phyloP scores from a whole-genome alignment of 2,329 filamentous ascomycete species.

The Epichloe amarillans region DNA sequence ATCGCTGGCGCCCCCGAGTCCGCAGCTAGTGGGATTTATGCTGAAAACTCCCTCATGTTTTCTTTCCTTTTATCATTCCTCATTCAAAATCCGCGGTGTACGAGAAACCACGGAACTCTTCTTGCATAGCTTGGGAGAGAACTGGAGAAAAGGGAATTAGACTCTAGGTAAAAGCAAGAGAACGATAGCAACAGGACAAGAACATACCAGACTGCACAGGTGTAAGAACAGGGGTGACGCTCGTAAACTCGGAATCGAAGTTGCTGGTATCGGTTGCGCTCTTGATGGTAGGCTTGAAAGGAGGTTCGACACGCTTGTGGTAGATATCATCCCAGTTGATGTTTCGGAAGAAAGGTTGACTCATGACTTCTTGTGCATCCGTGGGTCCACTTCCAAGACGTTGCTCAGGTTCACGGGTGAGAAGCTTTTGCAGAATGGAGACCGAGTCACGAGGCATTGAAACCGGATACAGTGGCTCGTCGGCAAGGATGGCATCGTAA shows the following conservation, averaged over 20 bases:
- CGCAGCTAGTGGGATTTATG: neutral
- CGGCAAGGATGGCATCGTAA: slow-evolving; percentile 93
- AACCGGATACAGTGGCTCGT: slow-evolving; percentile 98
- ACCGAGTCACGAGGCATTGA: slow-evolving; percentile 98
- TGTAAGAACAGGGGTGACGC: slow-evolving; percentile 91
- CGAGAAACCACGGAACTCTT: slow-evolving; percentile 97
- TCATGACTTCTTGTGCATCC: slow-evolving; percentile 98
- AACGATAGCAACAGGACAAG: neutral
- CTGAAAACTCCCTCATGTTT: slow-evolving; percentile 4
- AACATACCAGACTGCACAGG: slow-evolving; percentile 89
- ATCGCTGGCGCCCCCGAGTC: neutral
- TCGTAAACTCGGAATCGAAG: slow-evolving; percentile 97
- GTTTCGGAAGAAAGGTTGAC: slow-evolving; percentile 92
- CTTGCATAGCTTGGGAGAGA: slow-evolving; percentile 95
- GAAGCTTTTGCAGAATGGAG: slow-evolving; percentile 90
- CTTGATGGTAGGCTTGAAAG: slow-evolving; percentile 82
- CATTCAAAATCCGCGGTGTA: slow-evolving; percentile 87
- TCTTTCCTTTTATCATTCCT: slow-evolving; percentile 7
- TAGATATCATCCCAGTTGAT: slow-evolving; percentile 99
- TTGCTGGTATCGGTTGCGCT: slow-evolving; percentile 97
- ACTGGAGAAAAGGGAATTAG: slow-evolving; percentile 39
- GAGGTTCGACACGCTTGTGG: slow-evolving; percentile 79
- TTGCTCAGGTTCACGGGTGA: slow-evolving; percentile 88
- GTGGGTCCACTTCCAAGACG: slow-evolving; percentile 89
- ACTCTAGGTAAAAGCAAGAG: slow-evolving; percentile 6